Base-by-base conservation (phyloP, 768 basidiomycete genomes). In the Lentinula edodes region DNA sequence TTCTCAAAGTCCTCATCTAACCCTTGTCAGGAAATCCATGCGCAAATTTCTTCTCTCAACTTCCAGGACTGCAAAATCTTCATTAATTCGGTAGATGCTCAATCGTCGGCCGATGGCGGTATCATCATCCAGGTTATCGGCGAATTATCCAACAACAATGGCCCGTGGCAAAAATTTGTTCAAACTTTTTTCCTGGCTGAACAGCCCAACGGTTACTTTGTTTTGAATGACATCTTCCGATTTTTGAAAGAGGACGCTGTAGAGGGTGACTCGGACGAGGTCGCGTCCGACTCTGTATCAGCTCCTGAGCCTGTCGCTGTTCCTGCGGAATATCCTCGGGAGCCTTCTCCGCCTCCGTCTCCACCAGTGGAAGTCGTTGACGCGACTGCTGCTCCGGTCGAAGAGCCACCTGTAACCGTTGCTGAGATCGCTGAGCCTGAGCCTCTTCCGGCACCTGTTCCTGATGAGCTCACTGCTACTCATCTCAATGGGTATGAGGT, bases 181-280 rank as follows among this genome's bases (percentile, higher is more conserved):
- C 97, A 99, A 78, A 98, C 96, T 6, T 98, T 99, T 79, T 98
- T 99, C 90, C 89, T 99, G 59, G 97, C 97, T 42, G 95, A 98
- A 75, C 97, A 99, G 76, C 93, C 94, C 13, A 97, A 96, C 67
- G 97, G 97, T 46, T 99, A 98, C 80, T 99, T 96, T 72, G 97
- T 99, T 66, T 88, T 99, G 76, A 99, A 99, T 76, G 97, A 99
- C 78, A 98, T 98, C 79, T 99, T 98, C 88, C 91, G 97, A 63
- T 98, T 97, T 83, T 81, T 99, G 65, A 98, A 97, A 80, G 97
- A 98, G 77, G 95, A 98, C 71, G 78, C 84, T 7, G 88, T 91
- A 58, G 93, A 93, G 66, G 81, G 81, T 34, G 93, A 92, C 60
- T 15, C 32, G 34, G 8, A 41, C 16, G 55, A 56, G 39, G 72